Conservation (phyloP, 2,329 filamentous ascomycete genomes). For the Fusarium graminum region DNA sequence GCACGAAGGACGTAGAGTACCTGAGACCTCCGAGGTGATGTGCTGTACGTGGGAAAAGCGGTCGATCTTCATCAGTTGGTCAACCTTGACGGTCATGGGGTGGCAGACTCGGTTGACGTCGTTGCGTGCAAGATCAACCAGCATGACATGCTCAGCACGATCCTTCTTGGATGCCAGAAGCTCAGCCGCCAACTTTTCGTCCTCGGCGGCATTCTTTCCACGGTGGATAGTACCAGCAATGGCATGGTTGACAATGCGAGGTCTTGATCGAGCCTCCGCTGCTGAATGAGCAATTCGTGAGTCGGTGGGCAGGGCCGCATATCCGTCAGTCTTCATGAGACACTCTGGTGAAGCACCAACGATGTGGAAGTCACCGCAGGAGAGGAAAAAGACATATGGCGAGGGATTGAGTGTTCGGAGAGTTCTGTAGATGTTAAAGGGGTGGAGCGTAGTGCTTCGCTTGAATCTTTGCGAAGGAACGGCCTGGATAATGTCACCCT, state of each 20-base stretch:
- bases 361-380: constrained; percentile 93
- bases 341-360: constrained; percentile 95
- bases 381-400: constrained; percentile 96
- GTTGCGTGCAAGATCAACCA: constrained; percentile 95
- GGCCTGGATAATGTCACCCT: constrained; percentile 96
- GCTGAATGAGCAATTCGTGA: constrained; percentile 46
- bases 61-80: constrained; percentile 93
- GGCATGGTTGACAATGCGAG: constrained; percentile 93
- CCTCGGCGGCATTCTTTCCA: constrained; percentile 77
- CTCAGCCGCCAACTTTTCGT: constrained; percentile 80
- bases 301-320: constrained; percentile 44
- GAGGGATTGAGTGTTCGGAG: constrained; percentile 97
- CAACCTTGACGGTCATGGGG: constrained; percentile 88
- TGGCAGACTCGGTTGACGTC: constrained; percentile 97
- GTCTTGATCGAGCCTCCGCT: constrained; percentile 69
- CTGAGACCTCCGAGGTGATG: constrained; percentile 94
- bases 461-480: constrained; percentile 95
- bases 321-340: constrained; percentile 77
- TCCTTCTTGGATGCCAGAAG: constrained; percentile 80
- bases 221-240: constrained; percentile 96
- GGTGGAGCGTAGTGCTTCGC: constrained; percentile 89
- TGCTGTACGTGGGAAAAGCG: constrained; percentile 98
- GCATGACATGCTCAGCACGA: constrained; percentile 95
- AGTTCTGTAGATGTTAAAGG: constrained; percentile 98
- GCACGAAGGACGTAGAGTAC: constrained; percentile 84